Evolutionary conservation across 345 rosid genomes (phyloP).

Genomic region (Noccaea caerulescens): DNA sequence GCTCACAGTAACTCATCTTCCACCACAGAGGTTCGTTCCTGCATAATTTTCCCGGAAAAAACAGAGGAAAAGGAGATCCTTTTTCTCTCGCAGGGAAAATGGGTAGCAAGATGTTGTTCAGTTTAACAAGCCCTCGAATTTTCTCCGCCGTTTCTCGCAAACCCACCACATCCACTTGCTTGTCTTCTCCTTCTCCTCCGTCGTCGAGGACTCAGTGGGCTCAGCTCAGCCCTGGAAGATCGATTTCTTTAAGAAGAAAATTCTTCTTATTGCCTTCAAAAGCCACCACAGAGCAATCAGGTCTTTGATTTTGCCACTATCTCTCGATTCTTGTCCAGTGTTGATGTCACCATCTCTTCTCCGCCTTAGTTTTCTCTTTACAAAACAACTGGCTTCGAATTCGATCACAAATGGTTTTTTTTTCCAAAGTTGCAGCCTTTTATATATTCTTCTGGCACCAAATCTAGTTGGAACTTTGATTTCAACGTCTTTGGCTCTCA

Average conservation of each 20-base stretch:
- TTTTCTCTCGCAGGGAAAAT: constrained; percentile 25
- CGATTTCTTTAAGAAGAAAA: constrained; percentile 43
- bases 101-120: constrained; percentile 36
- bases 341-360: not conserved
- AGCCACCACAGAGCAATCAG: constrained; percentile 88
- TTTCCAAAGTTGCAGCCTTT: constrained; percentile 4
- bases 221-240: constrained; percentile 39
- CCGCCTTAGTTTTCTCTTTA: not conserved
- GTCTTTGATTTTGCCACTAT: constrained; percentile 19
- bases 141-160: constrained; percentile 53
- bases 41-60: constrained; percentile 5
- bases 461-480: not conserved
- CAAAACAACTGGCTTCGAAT: not conserved
- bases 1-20: constrained; percentile 30
- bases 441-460: not conserved
- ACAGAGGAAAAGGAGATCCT: constrained; percentile 35
- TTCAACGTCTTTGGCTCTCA: not conserved
- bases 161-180: constrained; percentile 46
- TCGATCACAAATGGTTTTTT: not conserved
- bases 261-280: constrained; percentile 53
- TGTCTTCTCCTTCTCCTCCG: constrained; percentile 40
- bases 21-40: constrained; percentile 29
- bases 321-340: not conserved
- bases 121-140: constrained; percentile 57
- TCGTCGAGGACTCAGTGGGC: constrained; percentile 45